These are phyloP conservation scores for Bruguiera hainesii DNA, from an alignment of 441 rosid genomes.

Conservation along the genomic window DNA sequence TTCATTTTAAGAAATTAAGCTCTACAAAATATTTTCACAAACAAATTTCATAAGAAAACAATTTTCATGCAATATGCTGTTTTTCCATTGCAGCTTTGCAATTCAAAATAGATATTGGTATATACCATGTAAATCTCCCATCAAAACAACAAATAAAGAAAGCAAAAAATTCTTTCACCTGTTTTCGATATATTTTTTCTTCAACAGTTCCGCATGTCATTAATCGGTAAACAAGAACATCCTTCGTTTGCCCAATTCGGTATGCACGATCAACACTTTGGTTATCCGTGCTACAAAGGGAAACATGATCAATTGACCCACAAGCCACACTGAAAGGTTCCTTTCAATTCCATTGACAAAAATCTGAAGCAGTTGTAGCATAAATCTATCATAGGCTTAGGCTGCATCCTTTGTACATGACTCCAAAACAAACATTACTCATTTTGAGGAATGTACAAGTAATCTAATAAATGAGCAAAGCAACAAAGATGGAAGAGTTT, in stretches of 20 bases:
- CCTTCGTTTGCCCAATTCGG: constrained; percentile 92
- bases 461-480: too few relatives aligned
- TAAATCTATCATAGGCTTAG: too few relatives aligned
- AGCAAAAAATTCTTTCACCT: constrained; percentile 41
- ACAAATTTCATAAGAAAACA: constrained; percentile 1
- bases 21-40: neutral
- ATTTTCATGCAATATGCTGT: neutral
- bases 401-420: neutral
- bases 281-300: constrained; percentile 69
- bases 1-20: neutral
- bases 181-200: constrained; percentile 96
- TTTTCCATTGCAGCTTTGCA: neutral
- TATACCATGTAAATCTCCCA: neutral
- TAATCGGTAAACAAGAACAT: constrained; percentile 88
- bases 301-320: constrained; percentile 3
- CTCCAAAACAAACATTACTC: neutral
- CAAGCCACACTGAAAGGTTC: neutral
- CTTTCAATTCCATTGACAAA: neutral
- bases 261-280: constrained; percentile 97
- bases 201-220: constrained; percentile 98
- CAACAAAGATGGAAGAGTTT: too few relatives aligned
- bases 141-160: neutral
- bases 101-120: neutral
- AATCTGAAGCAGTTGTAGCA: too few relatives aligned
- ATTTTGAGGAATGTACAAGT: too few relatives aligned